A percentile compares a stretch with the other conserved stretches of the same genome.
These are phyloP conservation scores for Dryas octopetala DNA, from an alignment of 306 rosid species.

Conservation along the genomic window DNA sequence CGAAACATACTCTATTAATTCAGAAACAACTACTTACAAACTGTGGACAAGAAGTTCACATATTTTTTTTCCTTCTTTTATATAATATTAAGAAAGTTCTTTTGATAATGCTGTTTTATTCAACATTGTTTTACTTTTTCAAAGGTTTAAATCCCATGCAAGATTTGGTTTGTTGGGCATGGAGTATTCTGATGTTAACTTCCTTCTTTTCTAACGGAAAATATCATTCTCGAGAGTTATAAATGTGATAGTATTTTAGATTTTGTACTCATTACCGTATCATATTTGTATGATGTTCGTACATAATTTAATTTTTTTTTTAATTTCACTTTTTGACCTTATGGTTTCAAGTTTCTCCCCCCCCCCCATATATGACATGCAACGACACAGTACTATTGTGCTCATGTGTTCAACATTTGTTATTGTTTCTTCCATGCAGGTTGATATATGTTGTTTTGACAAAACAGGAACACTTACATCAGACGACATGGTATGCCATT, in stretches of 20 bases:
- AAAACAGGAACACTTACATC: conserved; percentile 99
- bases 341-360: background rate
- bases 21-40: too few relatives aligned
- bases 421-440: conserved; percentile 52
- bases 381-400: background rate
- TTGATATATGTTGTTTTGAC: conserved; percentile 98
- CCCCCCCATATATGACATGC: background rate
- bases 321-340: background rate
- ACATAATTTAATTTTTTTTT: background rate
- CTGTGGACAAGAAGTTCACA: too few relatives aligned
- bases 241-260: background rate
- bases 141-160: background rate
- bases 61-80: background rate
- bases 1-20: too few relatives aligned
- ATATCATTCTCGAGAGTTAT: background rate
- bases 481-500: conserved; percentile 86
- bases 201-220: conserved; percentile 8
- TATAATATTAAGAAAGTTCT: background rate
- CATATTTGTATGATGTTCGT: background rate
- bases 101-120: background rate
- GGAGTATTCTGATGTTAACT: background rate
- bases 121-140: background rate
- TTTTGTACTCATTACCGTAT: background rate
- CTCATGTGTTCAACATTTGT: conserved; percentile 2
- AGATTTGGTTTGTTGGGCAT: background rate